Conservation (phyloP, 208 protist genomes). For the Trypanosoma cruzi region DNA sequence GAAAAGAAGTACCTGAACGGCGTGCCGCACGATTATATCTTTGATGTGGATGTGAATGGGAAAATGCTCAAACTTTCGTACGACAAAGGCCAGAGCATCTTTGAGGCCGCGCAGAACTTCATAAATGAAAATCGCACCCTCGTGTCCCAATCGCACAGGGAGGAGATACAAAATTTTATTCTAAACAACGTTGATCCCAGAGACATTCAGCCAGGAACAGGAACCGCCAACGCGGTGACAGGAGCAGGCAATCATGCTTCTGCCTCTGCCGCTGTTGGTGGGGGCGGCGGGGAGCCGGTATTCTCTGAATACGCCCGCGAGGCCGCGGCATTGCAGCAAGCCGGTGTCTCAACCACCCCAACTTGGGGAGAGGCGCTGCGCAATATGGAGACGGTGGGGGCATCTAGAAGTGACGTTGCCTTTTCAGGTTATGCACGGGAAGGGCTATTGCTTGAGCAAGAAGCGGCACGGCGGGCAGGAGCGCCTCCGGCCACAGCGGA, state of each 20-base stretch:
- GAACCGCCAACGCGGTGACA: constrained; percentile 5
- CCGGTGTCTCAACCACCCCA: constrained; percentile 5
- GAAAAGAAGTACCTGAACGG: constrained; percentile 86
- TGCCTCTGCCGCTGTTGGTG: not conserved
- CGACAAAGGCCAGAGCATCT: constrained; percentile 88
- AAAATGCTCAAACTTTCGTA: constrained; percentile 90
- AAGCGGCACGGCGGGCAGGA: not conserved
- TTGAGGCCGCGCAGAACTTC: constrained; percentile 90
- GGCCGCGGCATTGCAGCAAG: constrained; percentile 21
- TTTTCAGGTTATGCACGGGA: constrained; percentile 34
- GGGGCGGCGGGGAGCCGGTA: constrained; percentile 8
- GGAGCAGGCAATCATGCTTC: not conserved
- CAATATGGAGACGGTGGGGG: constrained; percentile 18
- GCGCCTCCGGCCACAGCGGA: not conserved
- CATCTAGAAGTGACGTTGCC: constrained; percentile 14
- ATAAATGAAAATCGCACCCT: constrained; percentile 78
- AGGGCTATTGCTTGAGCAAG: constrained; percentile 16
- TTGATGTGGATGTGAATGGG: constrained; percentile 92
- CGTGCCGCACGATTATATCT: constrained; percentile 95
- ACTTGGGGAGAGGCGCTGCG: constrained; percentile 28
- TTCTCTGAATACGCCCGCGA: constrained; percentile 34
- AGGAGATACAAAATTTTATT: constrained; percentile 95
- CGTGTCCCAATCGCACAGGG: constrained; percentile 82
- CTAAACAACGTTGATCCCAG: constrained; percentile 54
- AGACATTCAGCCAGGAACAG: constrained; percentile 40